These are phyloP conservation scores for Penicillium decumbens DNA, from an alignment of 2,329 filamentous ascomycete genomes.

Conservation along the genomic window DNA sequence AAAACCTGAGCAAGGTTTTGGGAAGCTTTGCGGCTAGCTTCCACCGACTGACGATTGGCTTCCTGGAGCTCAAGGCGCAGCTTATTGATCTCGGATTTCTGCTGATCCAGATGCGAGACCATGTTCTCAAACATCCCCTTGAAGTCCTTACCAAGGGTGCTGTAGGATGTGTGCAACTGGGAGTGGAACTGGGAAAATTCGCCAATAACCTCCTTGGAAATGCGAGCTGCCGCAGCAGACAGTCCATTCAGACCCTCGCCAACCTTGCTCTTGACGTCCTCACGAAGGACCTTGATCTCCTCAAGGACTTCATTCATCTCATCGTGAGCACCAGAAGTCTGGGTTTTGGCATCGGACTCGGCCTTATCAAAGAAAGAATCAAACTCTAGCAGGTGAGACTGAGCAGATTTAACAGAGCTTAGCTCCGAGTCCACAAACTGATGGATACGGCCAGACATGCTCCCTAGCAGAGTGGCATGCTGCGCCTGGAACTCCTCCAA, in stretches of 20 bases:
- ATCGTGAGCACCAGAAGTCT: constrained; percentile 57
- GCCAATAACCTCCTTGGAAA: constrained; percentile 80
- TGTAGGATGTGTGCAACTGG: constrained; percentile 78
- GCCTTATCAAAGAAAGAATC: constrained; percentile 63
- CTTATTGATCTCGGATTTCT: constrained; percentile 69
- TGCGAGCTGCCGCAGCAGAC: constrained; percentile 77
- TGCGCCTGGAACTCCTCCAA: constrained; percentile 67
- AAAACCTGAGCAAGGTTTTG: constrained; percentile 64
- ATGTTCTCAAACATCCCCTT: constrained; percentile 80
- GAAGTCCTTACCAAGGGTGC: constrained; percentile 76
- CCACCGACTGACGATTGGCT: constrained; percentile 63
- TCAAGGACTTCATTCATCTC: constrained; percentile 89
- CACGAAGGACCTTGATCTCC: constrained; percentile 83
- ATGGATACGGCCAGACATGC: constrained; percentile 67
- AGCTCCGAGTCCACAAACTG: constrained; percentile 72
- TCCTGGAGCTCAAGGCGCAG: constrained; percentile 67
- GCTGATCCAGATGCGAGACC: constrained; percentile 66
- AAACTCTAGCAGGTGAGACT: constrained; percentile 66
- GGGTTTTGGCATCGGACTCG: constrained; percentile 58
- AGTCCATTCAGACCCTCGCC: constrained; percentile 79
- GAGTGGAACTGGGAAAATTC: constrained; percentile 81
- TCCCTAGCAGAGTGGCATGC: constrained; percentile 66
- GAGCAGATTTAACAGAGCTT: constrained; percentile 64
- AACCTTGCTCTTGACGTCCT: constrained; percentile 81
- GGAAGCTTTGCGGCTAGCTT: constrained; percentile 64